Base-by-base conservation (phyloP, 805 yeast species). In the Hanseniaspora thailandica region DNA sequence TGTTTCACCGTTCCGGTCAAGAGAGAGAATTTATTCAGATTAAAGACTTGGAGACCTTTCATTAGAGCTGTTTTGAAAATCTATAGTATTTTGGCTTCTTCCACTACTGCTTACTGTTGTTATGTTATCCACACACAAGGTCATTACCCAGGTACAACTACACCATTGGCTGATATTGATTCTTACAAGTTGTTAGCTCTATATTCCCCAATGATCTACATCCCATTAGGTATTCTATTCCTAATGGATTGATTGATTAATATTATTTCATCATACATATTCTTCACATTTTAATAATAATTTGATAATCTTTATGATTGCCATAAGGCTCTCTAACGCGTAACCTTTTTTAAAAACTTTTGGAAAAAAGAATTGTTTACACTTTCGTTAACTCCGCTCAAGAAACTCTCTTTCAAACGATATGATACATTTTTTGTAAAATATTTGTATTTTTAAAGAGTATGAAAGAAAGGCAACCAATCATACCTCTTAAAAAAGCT, bases 71-170 rank as follows among this genome's bases (percentile, higher is more conserved):
- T 71, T 62, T 65, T 82, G 58, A 68, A 78, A 13, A 61, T 81
- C 5, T 90, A 93, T 65, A 96, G 90, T 3, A 75, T 84, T 60
- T 87, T 86, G 62, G 97, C 97, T 0, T 70, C 82, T 4, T 69
- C 84, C 49, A 87, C 96, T 5, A 87, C 96, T 0, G 65, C 81
- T 35, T 76, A 81, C 23, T 90, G 97, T 63, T 66, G 84, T 57
- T 63, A 73, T n/a, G 74, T 77, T 59, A 73, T 81, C 15, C 59
- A 57, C 51, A 50, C 52, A 13, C 50, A 60, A 26, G 68, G 66
- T 3, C 63, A 63, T 35, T 59, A 58, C 43, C 66, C 66, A 13
- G 54, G 38, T 10, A 54, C 60, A 9, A 13, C 36, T 3, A 44
- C 57, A 28, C 57, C 62, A 10, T 30, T 62, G 56, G 26, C 43